phyloP scores from a whole-genome alignment of 768 basidiomycete genomes.

The Termitomyces titanicus region DNA sequence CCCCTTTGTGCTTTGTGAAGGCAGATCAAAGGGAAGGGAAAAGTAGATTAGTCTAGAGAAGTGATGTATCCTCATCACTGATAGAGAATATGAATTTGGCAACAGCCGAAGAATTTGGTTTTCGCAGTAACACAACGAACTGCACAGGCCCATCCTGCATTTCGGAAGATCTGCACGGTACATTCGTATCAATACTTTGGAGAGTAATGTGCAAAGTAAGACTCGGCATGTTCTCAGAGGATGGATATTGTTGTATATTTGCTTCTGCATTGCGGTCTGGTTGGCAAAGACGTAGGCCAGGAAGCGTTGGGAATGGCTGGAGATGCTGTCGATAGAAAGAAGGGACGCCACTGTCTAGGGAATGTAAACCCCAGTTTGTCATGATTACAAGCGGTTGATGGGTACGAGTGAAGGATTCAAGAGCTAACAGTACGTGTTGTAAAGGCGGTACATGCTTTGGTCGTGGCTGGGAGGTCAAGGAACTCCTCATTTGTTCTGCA shows the following conservation, averaged over 20 bases:
- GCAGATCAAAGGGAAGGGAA: neutral
- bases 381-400: conserved; percentile 50
- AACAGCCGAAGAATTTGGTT: neutral
- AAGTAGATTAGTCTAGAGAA: neutral
- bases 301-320: conserved; percentile 22
- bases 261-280: neutral
- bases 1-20: too few relatives aligned
- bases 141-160: neutral
- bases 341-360: neutral
- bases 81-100: conserved; percentile 8
- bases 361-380: conserved; percentile 58
- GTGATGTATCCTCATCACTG: neutral
- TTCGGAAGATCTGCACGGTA: neutral
- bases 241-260: neutral
- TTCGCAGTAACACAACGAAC: conserved; percentile 5
- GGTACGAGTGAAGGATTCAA: conserved; percentile 45
- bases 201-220: conserved; percentile 18
- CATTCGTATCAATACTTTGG: neutral
- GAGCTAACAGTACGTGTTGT: conserved; percentile 41
- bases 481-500: conserved; percentile 46
- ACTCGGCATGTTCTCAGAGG: conserved; percentile 1
- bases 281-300: neutral
- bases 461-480: conserved; percentile 9
- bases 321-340: conserved; percentile 50
- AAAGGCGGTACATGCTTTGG: conserved; percentile 26